phyloP scores from a whole-genome alignment of 148 eudicot species.

The Nepenthes gracilis region DNA sequence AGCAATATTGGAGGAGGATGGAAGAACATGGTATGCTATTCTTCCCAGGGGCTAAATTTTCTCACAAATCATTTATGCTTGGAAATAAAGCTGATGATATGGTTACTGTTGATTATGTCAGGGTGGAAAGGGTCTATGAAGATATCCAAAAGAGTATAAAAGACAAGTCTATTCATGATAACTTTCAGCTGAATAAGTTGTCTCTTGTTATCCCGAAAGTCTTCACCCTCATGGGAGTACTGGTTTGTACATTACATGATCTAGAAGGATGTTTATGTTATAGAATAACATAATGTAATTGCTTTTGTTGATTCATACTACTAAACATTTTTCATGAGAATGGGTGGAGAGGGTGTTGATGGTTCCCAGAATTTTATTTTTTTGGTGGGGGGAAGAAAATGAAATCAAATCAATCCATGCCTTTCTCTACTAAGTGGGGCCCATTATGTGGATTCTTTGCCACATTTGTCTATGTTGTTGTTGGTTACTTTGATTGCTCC shows the following conservation, averaged over 20 bases:
- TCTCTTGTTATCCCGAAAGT: slow-evolving; percentile 80
- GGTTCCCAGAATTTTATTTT: no score
- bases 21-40: slow-evolving; percentile 58
- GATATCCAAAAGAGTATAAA: slow-evolving; percentile 48
- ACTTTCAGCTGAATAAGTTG: slow-evolving; percentile 58
- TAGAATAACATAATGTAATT: no score
- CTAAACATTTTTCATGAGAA: no score
- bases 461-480: no score
- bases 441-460: no score
- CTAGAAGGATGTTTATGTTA: no score
- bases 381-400: no score
- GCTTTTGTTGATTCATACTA: no score
- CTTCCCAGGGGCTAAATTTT: background rate
- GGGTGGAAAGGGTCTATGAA: slow-evolving; percentile 86
- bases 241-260: slow-evolving; percentile 40
- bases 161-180: slow-evolving; percentile 31
- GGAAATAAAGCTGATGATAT: background rate
- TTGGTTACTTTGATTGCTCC: no score
- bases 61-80: background rate
- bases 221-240: slow-evolving; percentile 78
- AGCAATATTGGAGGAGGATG: slow-evolving; percentile 74
- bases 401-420: no score
- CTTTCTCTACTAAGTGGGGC: no score
- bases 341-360: no score
- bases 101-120: slow-evolving; percentile 15